phyloP scores from a whole-genome alignment of 2,329 filamentous ascomycete species.

The Lasiodiplodia sp. region DNA sequence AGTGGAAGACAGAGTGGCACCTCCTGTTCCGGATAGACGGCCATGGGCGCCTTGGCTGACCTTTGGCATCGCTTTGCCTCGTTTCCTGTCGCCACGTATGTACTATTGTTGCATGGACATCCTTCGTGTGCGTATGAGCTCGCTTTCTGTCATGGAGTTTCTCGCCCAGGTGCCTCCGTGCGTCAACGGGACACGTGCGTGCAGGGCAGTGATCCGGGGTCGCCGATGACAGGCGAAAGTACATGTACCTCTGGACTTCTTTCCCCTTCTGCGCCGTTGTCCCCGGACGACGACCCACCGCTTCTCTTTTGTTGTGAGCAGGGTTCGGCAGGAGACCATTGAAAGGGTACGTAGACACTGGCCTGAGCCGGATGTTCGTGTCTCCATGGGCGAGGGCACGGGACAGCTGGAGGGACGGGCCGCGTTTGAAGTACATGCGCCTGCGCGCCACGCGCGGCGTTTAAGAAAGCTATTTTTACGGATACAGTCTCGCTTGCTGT shows the following conservation, averaged over 20 bases:
- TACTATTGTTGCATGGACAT: no score
- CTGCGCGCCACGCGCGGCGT: conserved; percentile 5
- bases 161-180: not conserved
- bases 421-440: conserved; percentile 4
- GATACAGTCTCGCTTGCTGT: conserved; percentile 14
- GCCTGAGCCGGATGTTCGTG: not conserved
- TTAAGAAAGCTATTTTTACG: not conserved
- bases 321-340: not conserved
- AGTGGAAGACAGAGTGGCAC: no score
- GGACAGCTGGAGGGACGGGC: conserved; percentile 12
- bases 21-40: no score
- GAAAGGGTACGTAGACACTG: not conserved
- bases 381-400: conserved; percentile 5
- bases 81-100: no score
- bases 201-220: not conserved
- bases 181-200: not conserved
- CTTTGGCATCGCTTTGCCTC: no score
- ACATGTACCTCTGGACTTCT: not conserved
- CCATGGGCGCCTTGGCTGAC: no score
- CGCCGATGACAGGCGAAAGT: not conserved
- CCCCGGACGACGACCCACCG: not conserved
- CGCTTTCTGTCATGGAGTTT: not conserved
- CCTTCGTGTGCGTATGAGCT: not conserved
- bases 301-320: not conserved
- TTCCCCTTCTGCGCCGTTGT: not conserved